These are phyloP conservation scores for Termitomyces sp. DNA, from an alignment of 768 basidiomycete genomes.

Conservation along the genomic window DNA sequence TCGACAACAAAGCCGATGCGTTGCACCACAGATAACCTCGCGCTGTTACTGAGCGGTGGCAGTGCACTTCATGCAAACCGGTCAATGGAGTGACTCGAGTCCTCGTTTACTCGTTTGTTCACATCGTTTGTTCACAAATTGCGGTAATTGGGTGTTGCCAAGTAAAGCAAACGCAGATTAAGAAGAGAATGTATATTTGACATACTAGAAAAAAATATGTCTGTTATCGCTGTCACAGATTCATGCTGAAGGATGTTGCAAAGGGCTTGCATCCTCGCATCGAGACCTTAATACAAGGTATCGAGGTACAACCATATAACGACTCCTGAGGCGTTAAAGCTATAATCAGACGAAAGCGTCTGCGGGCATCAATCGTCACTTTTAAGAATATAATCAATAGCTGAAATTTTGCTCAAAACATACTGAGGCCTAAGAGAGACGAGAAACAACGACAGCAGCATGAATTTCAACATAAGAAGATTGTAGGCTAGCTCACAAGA, in stretches of 20 bases:
- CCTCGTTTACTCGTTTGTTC: too few species aligned
- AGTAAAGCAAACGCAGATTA: neutral
- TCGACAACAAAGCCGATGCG: neutral
- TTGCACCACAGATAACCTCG: neutral
- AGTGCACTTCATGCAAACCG: neutral
- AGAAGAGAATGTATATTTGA: neutral
- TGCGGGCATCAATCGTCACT: too few species aligned
- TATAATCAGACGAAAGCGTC: too few species aligned
- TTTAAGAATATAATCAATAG: too few species aligned
- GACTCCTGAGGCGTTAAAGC: too few species aligned
- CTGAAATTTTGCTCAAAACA: too few species aligned
- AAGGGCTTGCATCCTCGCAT: too few species aligned
- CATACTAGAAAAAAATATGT: too few species aligned
- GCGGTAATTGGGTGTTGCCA: neutral
- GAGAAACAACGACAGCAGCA: neutral
- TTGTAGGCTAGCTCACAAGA: conserved; percentile 2
- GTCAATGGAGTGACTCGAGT: neutral
- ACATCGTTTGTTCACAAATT: neutral
- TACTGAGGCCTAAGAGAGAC: neutral
- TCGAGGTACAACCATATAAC: too few species aligned
- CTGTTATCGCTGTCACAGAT: too few species aligned
- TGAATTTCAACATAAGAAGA: neutral
- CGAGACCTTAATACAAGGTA: too few species aligned
- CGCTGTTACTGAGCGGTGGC: neutral
- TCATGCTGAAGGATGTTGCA: too few species aligned